phyloP scores from a whole-genome alignment of 1,284 basidiomycete species.

The Rhodotorula glutinis region DNA sequence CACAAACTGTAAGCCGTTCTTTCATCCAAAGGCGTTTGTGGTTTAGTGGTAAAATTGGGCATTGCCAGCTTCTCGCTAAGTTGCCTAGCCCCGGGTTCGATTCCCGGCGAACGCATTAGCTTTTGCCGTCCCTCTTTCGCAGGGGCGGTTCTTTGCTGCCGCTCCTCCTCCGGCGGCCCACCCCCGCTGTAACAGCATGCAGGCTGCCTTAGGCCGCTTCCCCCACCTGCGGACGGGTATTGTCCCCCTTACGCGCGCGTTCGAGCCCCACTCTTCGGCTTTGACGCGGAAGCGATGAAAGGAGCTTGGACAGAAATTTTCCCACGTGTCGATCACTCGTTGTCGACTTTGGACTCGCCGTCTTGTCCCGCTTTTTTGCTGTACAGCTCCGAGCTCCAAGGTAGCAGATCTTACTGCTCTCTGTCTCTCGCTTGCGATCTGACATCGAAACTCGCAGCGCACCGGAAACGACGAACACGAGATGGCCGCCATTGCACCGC shows the following conservation, averaged over 20 bases:
- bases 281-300: background rate
- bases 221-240: too few relatives aligned
- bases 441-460: too few relatives aligned
- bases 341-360: too few relatives aligned
- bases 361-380: too few relatives aligned
- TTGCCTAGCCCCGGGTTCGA: conserved; percentile 12
- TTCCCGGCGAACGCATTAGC: conserved; percentile 6
- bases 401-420: too few relatives aligned
- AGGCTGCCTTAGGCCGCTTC: too few relatives aligned
- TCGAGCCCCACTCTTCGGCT: background rate
- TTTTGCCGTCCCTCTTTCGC: background rate
- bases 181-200: too few relatives aligned
- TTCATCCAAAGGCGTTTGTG: background rate
- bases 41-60: conserved; percentile 13
- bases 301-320: conserved; percentile 1
- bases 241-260: too few relatives aligned
- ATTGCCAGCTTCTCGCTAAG: conserved; percentile 2
- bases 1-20: too few relatives aligned
- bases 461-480: background rate
- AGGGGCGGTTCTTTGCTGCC: background rate
- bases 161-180: background rate
- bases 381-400: too few relatives aligned
- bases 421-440: too few relatives aligned
- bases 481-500: conserved; percentile 7
- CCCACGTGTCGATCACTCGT: too few relatives aligned